phyloP scores from a whole-genome alignment of 148 eudicot genomes.

The Vaccinium vitisidaea region DNA sequence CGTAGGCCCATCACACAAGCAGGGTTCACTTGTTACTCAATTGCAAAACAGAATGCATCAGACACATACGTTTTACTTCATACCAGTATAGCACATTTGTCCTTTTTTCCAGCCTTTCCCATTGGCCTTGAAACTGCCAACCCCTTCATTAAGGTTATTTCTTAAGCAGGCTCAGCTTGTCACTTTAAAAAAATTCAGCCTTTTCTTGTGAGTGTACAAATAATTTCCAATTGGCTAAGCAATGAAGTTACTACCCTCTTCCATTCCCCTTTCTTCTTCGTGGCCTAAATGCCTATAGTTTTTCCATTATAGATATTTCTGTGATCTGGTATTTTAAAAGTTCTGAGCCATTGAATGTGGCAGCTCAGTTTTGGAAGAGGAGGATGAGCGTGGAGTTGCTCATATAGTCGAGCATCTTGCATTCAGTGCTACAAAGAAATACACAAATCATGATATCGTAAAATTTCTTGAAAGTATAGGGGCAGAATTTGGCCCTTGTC shows the following conservation, averaged over 20 bases:
- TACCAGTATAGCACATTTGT: not conserved
- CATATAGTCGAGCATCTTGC: constrained; percentile 96
- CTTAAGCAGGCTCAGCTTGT: not conserved
- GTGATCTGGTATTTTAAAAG: constrained; percentile 1
- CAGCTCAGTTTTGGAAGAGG: constrained; percentile 97
- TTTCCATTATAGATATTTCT: not conserved
- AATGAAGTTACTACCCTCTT: not conserved
- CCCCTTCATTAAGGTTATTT: not conserved
- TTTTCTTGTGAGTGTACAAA: not conserved
- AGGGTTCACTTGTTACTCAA: not conserved
- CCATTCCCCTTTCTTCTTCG: not conserved
- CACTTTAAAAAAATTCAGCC: not conserved
- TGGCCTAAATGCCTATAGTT: not conserved
- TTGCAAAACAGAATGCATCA: not conserved
- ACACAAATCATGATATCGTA: constrained; percentile 80
- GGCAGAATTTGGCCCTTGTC: constrained; percentile 95
- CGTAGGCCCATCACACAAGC: not conserved
- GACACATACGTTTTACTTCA: not conserved
- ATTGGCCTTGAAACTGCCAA: not conserved
- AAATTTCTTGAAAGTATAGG: constrained; percentile 91
- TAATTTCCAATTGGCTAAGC: not conserved
- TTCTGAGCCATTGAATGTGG: constrained; percentile 28
- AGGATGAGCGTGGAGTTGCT: constrained; percentile 91
- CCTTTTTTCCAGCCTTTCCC: not conserved
- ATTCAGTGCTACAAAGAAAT: constrained; percentile 83